Evolutionary conservation across 73 alveolate genomes (phyloP).

Genomic region (Tetrahymena malaccensis): DNA sequence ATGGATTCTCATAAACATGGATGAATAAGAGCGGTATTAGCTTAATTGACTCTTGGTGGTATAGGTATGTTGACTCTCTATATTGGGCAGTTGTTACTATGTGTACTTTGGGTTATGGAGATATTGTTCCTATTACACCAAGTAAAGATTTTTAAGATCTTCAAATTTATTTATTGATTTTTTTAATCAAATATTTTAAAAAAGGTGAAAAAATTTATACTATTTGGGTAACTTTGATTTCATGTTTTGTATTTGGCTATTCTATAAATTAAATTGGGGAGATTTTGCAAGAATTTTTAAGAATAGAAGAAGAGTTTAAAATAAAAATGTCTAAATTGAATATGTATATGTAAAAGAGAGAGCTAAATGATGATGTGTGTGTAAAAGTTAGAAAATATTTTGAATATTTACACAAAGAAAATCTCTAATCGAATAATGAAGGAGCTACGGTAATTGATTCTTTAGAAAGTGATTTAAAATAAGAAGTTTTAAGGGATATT

Average conservation of each 20-base stretch:
- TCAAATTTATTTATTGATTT: background rate
- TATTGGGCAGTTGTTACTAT: background rate
- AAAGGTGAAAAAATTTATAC: background rate
- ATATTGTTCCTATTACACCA: background rate
- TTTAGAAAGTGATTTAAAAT: background rate
- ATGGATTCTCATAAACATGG: background rate
- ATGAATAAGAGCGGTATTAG: background rate
- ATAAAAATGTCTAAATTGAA: background rate
- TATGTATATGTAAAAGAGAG: background rate
- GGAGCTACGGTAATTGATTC: background rate
- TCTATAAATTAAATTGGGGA: background rate
- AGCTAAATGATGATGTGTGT: background rate
- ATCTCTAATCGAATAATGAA: background rate
- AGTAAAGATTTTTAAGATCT: background rate
- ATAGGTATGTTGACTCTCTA: background rate
- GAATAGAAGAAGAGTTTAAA: background rate
- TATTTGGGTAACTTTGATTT: background rate
- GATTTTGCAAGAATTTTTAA: background rate
- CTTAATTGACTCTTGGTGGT: background rate
- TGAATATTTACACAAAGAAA: background rate
- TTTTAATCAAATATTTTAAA: background rate
- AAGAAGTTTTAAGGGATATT: background rate
- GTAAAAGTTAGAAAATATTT: background rate
- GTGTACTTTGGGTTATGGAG: background rate
- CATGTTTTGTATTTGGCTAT: background rate